Evolutionary conservation across 805 yeast species (phyloP), one percentile per base, ranked within the genome.

Genomic region (Ogataea ramenticola): DNA sequence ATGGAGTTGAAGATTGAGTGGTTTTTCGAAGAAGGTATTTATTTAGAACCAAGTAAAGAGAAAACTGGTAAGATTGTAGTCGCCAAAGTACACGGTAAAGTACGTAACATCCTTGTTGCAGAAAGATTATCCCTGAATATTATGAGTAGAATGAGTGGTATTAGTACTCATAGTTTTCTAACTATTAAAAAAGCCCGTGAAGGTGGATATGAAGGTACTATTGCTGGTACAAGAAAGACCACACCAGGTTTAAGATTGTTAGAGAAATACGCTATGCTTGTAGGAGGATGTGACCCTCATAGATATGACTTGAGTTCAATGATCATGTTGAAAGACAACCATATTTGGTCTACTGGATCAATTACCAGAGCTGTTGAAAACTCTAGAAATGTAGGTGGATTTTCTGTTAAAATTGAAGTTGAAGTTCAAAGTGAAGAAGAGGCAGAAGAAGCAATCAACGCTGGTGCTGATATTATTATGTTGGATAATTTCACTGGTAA

Each of bases 251-350:
- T 90, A 49, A 77, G 98, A 56, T 70, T 82, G 36, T 66, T 91
- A 46, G 98, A 90, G 60, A 90, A 90, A 61, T 90, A 90, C 65
- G 83, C 96, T 21, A 91, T 90, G 98, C 67, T 87, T 29, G 95
- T 90, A 10, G 98, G 97, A 29, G 97, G 97, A 3, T 85, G 87
- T 44, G 98, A 90, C 59, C 75, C 93, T 44, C 98, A 90, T 62
- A 73, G 98, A 50, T 87, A 87, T 58, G 97, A 91, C 60, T 75
- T 90, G 45, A 82, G 93, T 38, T 77, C 93, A 2, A 90, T 90
- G 98, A 90, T 91, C 2, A 90, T 91, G 98, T 74, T 90, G 53
- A 90, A 90, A 62, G 98, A 90, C 58, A 90, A 90, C 62, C 98
- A 91, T 59, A 75, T 90, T 35, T 86, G 93, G 80, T 81, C 96